Evolutionary conservation across 2,329 filamentous ascomycete genomes (phyloP), one percentile per base, ranked within the genome.

Genomic region (Alternaria dauci): DNA sequence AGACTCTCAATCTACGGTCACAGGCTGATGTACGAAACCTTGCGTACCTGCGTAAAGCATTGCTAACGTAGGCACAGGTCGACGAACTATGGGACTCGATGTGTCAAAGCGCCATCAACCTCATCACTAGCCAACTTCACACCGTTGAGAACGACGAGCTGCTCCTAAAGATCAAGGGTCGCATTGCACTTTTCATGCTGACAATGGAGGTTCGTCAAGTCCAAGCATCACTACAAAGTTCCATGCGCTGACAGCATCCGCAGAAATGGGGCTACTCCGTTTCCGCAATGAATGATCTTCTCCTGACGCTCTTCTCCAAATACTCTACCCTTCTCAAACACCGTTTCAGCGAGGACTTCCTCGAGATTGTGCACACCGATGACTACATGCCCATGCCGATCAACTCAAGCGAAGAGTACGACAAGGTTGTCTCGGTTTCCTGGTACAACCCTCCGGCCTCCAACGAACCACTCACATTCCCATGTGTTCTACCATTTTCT

Each of bases 341-440:
- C 62, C 88, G 93, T 46, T 99, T 98, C 74, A 96, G 93, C 76
- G 92, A 96, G 68, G 94, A 98, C 78, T 99, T 99, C 76, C 91
- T 96, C 76, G 94, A 98, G 81, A 90, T 91, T 68, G 87, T 91
- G 25, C 84, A 92, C n/a, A 97, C 93, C 1, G 95, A 99, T 76
- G 95, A 99, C 79, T 99, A 99, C 79, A 99, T 99, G 94, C 96
- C 95, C 2, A 98, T 99, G 95, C 92, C 93, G 2, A 96, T 98
- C 76, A 92, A 93, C 71, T 93, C 91, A 20, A 80, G 86, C 16
- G 94, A 97, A 71, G 94, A 98, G 73, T 98, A 96, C 75, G 92
- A 96, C 71, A 97, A 97, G 73, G 94, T 99, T 36, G 88, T 97
- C 66, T 95, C 93, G 63, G 93, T 98, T 61, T 96, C 91, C 80